These are phyloP conservation scores for Aspergillus uvarum DNA, from an alignment of 2,329 filamentous ascomycete genomes.

Conservation along the genomic window DNA sequence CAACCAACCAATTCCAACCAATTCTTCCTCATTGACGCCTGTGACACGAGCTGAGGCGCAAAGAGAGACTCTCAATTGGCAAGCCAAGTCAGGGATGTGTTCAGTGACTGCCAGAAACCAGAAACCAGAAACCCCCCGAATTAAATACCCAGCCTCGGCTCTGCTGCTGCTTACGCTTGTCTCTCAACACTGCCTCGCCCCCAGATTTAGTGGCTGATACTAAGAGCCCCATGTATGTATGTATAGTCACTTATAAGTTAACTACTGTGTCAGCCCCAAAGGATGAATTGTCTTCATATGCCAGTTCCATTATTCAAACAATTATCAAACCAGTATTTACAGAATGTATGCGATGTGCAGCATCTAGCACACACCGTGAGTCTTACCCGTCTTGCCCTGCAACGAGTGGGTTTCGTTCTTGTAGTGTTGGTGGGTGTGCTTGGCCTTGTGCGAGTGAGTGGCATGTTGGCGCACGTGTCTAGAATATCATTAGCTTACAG, in stretches of 20 bases:
- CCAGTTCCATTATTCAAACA: background rate
- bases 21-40: background rate
- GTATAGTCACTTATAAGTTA: background rate
- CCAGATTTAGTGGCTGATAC: background rate
- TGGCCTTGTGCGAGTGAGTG: conserved; percentile 53
- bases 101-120: background rate
- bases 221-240: conserved; percentile 3
- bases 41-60: background rate
- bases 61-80: background rate
- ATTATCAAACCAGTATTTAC: background rate
- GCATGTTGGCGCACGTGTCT: conserved; percentile 57
- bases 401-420: conserved; percentile 79
- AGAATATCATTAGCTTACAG: conserved; percentile 8
- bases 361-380: conserved; percentile 73
- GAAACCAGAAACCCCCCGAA: background rate
- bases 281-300: background rate
- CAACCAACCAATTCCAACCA: too few species aligned
- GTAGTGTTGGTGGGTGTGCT: conserved; percentile 53
- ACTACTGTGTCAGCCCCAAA: background rate
- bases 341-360: background rate
- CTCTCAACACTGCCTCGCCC: background rate
- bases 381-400: conserved; percentile 88
- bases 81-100: background rate
- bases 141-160: background rate
- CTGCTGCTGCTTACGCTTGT: background rate